Evolutionary conservation across 176 grass and related monocot genomes (phyloP).

Genomic region (Carex kokanica): DNA sequence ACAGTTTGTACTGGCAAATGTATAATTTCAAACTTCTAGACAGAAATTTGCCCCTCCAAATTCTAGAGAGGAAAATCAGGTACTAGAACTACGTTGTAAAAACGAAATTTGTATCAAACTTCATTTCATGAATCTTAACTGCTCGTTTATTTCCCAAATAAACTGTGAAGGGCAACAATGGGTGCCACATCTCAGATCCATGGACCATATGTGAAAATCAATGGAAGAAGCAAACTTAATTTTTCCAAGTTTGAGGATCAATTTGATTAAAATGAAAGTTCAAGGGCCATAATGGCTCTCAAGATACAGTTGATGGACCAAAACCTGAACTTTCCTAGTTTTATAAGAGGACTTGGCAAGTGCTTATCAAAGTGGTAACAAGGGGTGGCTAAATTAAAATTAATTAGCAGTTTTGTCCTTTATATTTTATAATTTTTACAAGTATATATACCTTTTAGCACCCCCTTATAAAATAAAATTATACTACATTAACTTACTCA

Average conservation of each 20-base stretch:
- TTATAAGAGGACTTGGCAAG: neutral
- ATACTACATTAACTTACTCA: no score
- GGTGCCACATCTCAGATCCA: neutral
- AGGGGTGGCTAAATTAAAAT: no score
- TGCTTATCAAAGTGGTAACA: no score
- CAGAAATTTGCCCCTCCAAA: neutral
- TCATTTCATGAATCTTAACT: neutral
- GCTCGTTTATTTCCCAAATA: neutral
- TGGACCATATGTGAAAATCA: neutral
- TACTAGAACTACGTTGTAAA: neutral
- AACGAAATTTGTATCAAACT: neutral
- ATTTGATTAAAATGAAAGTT: neutral
- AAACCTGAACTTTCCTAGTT: neutral
- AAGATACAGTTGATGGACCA: neutral
- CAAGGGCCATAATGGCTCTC: neutral
- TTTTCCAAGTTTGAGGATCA: neutral
- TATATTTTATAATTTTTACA: no score
- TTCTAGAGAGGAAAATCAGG: neutral
- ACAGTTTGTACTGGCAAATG: neutral
- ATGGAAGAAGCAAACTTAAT: neutral
- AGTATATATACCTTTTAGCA: no score
- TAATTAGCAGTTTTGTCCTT: no score
- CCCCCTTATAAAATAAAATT: no score
- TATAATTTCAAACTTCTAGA: neutral
- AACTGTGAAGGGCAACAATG: neutral